Evolutionary conservation across 495 filamentous ascomycete species (phyloP), one percentile per base, ranked within the genome.

Genomic region (Penicillium flavigenum): DNA sequence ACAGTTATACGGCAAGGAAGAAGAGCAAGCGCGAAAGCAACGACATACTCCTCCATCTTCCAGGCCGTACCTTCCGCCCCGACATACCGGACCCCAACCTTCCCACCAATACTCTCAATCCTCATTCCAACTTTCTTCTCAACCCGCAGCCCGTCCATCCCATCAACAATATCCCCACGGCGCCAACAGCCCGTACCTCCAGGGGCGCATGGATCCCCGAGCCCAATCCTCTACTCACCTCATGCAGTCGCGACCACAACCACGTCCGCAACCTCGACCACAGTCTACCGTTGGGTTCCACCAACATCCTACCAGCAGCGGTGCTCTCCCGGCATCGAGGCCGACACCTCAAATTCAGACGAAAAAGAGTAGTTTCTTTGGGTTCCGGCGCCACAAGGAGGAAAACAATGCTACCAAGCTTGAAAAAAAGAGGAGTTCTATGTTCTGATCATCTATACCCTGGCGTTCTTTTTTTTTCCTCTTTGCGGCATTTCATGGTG

Each of bases 1-100:
- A 44, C 82, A 81, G 60, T 60, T 88, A 51, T 96, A 92, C 65
- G 91, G 89, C 36, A 77, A 68, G 27, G 79, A 84, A 49, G 75
- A 79, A 48, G 57, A 72, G 26, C 68, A 70, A 45, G 75, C 57
- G 5, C 76, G 72, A 20, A 53, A 54, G 24, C 74, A 73, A 43
- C 56, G 45, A 0, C 66, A 47, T n/a, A 61, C 62, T 7, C 60
- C 70, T 0, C 42, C 73, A 8, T 60, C 71, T n/a, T 60, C 69
- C 24, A 64, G 69, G 42, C 60, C 60, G n/a, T 48, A 64, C 26
- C 56, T 62, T 1, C 65, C 65, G 11, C 59, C 59, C 14, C 63
- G 63, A 16, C 63, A 52, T 53, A 65, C 53, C 41, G 63, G 44
- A 1, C 62, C 61, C 32, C 53, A 39, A 12, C 51, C 63, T 39